phyloP scores from a whole-genome alignment of 495 filamentous ascomycete species.

The Cercophora samala region DNA sequence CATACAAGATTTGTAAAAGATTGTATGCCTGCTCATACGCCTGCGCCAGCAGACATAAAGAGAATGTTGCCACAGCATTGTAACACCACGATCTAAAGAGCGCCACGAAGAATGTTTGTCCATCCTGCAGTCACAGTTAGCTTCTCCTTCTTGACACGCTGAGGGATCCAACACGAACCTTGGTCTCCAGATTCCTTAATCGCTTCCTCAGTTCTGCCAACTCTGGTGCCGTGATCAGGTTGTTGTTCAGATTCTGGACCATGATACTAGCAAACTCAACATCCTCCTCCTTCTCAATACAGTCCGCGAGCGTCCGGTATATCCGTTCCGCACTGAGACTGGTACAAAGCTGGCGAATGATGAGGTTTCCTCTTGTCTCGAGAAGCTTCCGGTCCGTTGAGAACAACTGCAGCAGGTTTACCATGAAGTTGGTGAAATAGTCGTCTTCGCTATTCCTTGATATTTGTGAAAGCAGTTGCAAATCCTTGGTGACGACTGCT shows the following conservation, averaged over 20 bases:
- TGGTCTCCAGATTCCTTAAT: slow-evolving; percentile 83
- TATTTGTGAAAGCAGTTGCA: slow-evolving; percentile 93
- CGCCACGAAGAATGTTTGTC: slow-evolving; percentile 90
- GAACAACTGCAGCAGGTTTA: slow-evolving; percentile 90
- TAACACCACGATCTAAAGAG: slow-evolving; percentile 98
- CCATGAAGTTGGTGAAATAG: slow-evolving; percentile 98
- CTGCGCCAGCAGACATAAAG: slow-evolving; percentile 90
- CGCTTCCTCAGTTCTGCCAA: slow-evolving; percentile 86
- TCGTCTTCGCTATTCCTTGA: slow-evolving; percentile 93
- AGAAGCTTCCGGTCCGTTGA: slow-evolving; percentile 87
- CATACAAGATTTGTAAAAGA: slow-evolving; percentile 88
- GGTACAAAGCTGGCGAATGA: slow-evolving; percentile 91
- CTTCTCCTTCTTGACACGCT: slow-evolving; percentile 4
- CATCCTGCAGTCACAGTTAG: slow-evolving; percentile 56
- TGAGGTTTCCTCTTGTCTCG: slow-evolving; percentile 90
- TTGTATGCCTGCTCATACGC: slow-evolving; percentile 99
- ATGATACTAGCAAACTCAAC: slow-evolving; percentile 98
- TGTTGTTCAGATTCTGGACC: slow-evolving; percentile 99
- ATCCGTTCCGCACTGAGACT: slow-evolving; percentile 92
- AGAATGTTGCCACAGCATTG: slow-evolving; percentile 97
- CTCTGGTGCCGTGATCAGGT: slow-evolving; percentile 95
- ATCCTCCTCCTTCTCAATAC: slow-evolving; percentile 97
- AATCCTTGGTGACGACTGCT: slow-evolving; percentile 90
- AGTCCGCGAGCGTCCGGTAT: slow-evolving; percentile 92
- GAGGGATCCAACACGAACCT: slow-evolving; percentile 43